Evolutionary conservation across 1,284 basidiomycete species (phyloP).

Genomic region (Trichosporon sp.): DNA sequence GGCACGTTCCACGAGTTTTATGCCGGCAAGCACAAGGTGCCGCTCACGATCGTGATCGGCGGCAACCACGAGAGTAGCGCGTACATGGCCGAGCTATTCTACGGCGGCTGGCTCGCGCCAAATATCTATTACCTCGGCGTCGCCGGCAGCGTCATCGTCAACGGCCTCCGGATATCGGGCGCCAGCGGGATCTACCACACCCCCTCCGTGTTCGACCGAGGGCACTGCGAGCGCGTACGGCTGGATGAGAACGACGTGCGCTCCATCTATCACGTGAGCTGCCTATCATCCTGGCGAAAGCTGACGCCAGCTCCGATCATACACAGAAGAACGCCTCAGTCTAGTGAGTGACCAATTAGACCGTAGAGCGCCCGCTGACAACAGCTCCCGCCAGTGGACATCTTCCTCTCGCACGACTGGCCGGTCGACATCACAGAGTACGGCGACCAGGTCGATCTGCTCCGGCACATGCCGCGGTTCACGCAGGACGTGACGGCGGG

Average conservation of each 20-base stretch:
- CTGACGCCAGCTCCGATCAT: not conserved
- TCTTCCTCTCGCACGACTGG: slow-evolving; percentile 96
- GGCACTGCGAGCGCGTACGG: slow-evolving; percentile 56
- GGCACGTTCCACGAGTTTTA: slow-evolving; percentile 89
- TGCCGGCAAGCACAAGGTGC: slow-evolving; percentile 70
- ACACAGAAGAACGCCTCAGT: not conserved
- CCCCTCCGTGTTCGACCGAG: slow-evolving; percentile 62
- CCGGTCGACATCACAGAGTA: slow-evolving; percentile 77
- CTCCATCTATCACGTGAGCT: slow-evolving; percentile 75
- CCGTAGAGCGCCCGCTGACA: slow-evolving; percentile 73
- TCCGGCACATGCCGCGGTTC: slow-evolving; percentile 79
- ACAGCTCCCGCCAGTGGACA: slow-evolving; percentile 34
- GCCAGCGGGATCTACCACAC: slow-evolving; percentile 87
- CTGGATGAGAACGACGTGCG: slow-evolving; percentile 64
- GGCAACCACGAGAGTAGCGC: slow-evolving; percentile 97
- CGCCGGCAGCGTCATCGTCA: slow-evolving; percentile 80
- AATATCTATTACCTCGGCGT: slow-evolving; percentile 95
- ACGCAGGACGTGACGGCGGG: slow-evolving; percentile 62
- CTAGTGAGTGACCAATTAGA: not conserved
- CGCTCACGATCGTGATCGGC: slow-evolving; percentile 91
- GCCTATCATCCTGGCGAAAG: too few relatives aligned
- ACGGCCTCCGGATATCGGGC: slow-evolving; percentile 80
- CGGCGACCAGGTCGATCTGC: slow-evolving; percentile 64
- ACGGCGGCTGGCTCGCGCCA: slow-evolving; percentile 91
- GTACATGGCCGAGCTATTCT: slow-evolving; percentile 95